Evolutionary conservation across 1,284 basidiomycete genomes (phyloP).

Genomic region (Trichosporon faecale): DNA sequence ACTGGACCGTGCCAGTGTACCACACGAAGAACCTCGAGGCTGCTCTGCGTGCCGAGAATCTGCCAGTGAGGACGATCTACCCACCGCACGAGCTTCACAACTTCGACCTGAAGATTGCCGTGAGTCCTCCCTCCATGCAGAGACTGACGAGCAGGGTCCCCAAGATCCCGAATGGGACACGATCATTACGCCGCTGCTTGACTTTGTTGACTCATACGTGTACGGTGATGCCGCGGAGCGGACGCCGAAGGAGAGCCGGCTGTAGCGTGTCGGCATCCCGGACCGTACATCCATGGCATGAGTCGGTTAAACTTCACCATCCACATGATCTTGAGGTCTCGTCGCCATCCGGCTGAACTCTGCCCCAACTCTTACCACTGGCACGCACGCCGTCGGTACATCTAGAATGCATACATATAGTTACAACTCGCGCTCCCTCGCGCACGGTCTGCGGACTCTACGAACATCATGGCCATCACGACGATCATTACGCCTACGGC

Average conservation of each 20-base stretch:
- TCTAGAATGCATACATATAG: neutral
- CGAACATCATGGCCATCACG: too few species aligned
- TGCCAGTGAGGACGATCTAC: slow-evolving; percentile 12
- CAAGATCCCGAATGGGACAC: slow-evolving; percentile 27
- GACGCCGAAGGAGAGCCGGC: neutral
- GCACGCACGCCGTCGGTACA: neutral
- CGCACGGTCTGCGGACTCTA: too few species aligned
- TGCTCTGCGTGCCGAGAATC: slow-evolving; percentile 12
- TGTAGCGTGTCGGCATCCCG: neutral
- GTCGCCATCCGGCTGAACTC: neutral
- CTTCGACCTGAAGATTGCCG: slow-evolving; percentile 29
- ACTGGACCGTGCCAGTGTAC: slow-evolving; percentile 23
- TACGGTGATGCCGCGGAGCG: neutral
- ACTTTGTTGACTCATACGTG: slow-evolving; percentile 30
- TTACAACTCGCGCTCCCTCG: neutral
- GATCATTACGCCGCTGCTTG: slow-evolving; percentile 26
- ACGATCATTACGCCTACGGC: too few species aligned
- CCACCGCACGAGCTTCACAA: slow-evolving; percentile 22
- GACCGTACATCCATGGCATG: neutral
- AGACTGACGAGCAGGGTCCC: slow-evolving; percentile 23
- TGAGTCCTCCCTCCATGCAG: slow-evolving; percentile 16
- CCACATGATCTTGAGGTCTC: neutral
- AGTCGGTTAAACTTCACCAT: neutral
- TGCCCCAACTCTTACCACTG: too few species aligned
- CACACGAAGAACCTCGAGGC: slow-evolving; percentile 24